Evolutionary conservation across 208 protist species (phyloP).

Genomic region (Leishmania braziliensis): DNA sequence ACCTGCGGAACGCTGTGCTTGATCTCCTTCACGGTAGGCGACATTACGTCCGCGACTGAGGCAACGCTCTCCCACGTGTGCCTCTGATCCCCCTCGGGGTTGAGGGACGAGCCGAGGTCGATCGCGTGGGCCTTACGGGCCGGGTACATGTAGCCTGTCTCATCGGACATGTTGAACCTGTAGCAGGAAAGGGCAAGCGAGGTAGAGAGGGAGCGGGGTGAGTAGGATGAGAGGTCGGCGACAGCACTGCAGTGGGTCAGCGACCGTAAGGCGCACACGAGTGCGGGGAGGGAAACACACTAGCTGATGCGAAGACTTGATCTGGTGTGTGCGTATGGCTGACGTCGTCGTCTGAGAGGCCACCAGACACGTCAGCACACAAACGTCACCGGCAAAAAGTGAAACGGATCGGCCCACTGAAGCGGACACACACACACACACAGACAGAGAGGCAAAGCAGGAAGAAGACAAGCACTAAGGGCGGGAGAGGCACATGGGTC

Average conservation of each 20-base stretch:
- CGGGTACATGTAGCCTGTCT: slow-evolving; percentile 31
- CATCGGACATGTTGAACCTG: slow-evolving; percentile 11
- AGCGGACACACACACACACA: not conserved
- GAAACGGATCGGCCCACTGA: not conserved
- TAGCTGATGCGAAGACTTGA: not conserved
- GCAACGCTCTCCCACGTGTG: slow-evolving; percentile 13
- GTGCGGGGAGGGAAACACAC: not conserved
- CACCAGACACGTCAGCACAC: too few relatives aligned
- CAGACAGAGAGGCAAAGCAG: too few relatives aligned
- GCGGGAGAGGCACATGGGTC: too few relatives aligned
- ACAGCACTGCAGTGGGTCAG: not conserved
- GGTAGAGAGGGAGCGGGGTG: not conserved
- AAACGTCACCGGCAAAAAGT: too few relatives aligned
- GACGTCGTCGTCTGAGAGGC: too few relatives aligned
- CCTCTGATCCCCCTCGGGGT: slow-evolving; percentile 12
- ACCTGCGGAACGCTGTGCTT: slow-evolving; percentile 31
- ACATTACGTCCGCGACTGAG: slow-evolving; percentile 17
- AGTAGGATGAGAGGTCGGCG: not conserved
- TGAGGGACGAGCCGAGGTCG: slow-evolving; percentile 35
- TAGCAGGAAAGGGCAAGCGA: not conserved
- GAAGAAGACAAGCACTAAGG: too few relatives aligned
- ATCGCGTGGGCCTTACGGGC: slow-evolving; percentile 40
- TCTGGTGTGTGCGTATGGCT: too few relatives aligned
- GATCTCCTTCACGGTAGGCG: slow-evolving; percentile 45
- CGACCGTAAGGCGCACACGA: not conserved